Base-by-base conservation (phyloP, 176 grass and related monocot genomes). In the Zoysia japonica region DNA sequence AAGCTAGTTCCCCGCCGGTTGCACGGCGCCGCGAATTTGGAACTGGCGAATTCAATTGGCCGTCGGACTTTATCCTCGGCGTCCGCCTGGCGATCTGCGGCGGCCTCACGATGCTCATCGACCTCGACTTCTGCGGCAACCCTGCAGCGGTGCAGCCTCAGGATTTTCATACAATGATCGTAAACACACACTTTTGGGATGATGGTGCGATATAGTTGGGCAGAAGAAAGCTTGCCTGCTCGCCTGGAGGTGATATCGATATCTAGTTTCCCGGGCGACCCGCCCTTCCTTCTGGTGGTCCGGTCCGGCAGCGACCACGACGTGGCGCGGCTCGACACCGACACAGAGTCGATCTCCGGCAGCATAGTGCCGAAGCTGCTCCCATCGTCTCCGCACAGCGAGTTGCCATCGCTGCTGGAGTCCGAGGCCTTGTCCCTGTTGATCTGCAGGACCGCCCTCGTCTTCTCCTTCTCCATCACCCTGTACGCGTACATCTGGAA, bases 401-500 rank as follows among this genome's bases (percentile, higher is more conserved):
- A 94, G 54, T 80, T 78, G 11, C 78, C 88, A 7, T 98, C 90
- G 55, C 92, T 91, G 75, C 89, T 78, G 12, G 90, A 93, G 19
- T 94, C 96, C 36, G 89, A 90, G 75, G 75, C 46, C 75, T 66
- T 90, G 43, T 92, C 93, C 39, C 81, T 88, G 62, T 17, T 19
- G 47, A 86, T 59, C 62, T 85, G 85, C 53, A 74, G 47, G 41
- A 60, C 65, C 45, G 80, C 61, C 53, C 78, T 61, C 15, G 51
- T 72, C 77, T 6, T 94, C 68, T 92, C 90, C 82, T 82, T 94
- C 72, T 95, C 92, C 77, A 91, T 39, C 5, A 94, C 88, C 83
- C 85, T 83, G 81, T 95, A 98, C 60, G 88, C 90, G 65, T 85
- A 98, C 96, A 98, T 98, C 86, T 93, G 86, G 80, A 95, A 98